Evolutionary conservation across 495 filamentous ascomycete genomes (phyloP).

Genomic region (Ascodesmis nigricans): DNA sequence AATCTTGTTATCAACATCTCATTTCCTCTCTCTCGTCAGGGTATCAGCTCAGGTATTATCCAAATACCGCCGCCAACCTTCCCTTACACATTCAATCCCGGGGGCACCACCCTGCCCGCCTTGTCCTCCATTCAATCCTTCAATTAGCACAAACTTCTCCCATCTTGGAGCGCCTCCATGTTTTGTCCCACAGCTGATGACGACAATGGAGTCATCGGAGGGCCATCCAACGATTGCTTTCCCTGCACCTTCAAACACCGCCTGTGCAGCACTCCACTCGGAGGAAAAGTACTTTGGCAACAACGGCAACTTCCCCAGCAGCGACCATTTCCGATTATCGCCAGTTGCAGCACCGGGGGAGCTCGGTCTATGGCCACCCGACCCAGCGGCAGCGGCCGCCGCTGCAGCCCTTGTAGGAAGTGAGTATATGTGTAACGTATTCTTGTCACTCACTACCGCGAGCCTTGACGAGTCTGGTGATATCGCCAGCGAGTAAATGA

Average conservation of each 20-base stretch:
- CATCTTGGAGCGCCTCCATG: slow-evolving; percentile 15
- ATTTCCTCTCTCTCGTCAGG: slow-evolving; percentile 1
- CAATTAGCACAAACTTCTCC: slow-evolving; percentile 22
- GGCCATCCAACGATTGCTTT: slow-evolving; percentile 17
- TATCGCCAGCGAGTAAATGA: slow-evolving; percentile 69
- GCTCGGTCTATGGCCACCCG: slow-evolving; percentile 16
- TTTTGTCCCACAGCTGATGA: slow-evolving; percentile 13
- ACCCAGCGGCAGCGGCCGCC: slow-evolving; percentile 16
- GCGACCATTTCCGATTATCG: slow-evolving; percentile 18
- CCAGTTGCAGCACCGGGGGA: not conserved
- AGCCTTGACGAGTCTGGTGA: slow-evolving; percentile 56
- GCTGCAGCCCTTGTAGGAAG: slow-evolving; percentile 26
- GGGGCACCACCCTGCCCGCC: slow-evolving; percentile 13
- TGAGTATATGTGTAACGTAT: slow-evolving; percentile 83
- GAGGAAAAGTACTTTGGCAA: slow-evolving; percentile 22
- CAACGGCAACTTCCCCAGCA: slow-evolving; percentile 17
- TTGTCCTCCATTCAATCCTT: slow-evolving; percentile 1
- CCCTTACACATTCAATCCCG: slow-evolving; percentile 25
- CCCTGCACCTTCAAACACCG: slow-evolving; percentile 20
- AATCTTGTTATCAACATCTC: not conserved
- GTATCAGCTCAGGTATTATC: slow-evolving; percentile 17
- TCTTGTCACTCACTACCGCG: slow-evolving; percentile 93
- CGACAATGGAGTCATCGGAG: slow-evolving; percentile 16
- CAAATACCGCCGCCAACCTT: slow-evolving; percentile 21
- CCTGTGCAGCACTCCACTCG: slow-evolving; percentile 21